Conservation (phyloP, 352 stramenopile species). For the Thalassiosira hispida region DNA sequence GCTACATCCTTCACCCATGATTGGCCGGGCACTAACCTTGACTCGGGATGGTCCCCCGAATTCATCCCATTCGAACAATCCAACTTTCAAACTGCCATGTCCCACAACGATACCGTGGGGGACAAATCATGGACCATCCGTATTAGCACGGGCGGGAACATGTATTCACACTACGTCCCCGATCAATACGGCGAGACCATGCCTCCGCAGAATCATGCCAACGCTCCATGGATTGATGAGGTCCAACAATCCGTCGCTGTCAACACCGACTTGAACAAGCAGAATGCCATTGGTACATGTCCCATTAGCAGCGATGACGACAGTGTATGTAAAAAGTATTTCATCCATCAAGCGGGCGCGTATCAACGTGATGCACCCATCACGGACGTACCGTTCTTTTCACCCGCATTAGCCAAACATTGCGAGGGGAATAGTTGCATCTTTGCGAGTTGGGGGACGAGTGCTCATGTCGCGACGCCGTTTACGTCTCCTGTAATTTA, state of each 20-base stretch:
- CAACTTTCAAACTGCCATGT: constrained; percentile 41
- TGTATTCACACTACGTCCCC: constrained; percentile 30
- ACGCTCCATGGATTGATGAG: constrained; percentile 42
- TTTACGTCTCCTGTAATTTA: constrained; percentile 27
- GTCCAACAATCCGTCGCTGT: constrained; percentile 40
- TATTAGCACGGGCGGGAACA: constrained; percentile 45
- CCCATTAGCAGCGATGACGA: neutral
- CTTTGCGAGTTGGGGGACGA: constrained; percentile 32
- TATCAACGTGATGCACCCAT: constrained; percentile 33
- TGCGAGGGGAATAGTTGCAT: constrained; percentile 22
- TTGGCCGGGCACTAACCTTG: constrained; percentile 16
- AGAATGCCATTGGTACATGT: neutral
- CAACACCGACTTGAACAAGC: constrained; percentile 2
- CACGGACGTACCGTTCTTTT: constrained; percentile 21
- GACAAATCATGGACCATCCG: constrained; percentile 35
- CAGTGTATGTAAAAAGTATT: constrained; percentile 21
- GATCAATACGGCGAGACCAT: constrained; percentile 37
- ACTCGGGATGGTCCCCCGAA: constrained; percentile 23
- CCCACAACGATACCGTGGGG: constrained; percentile 2
- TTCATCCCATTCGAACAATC: constrained; percentile 20
- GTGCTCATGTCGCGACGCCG: constrained; percentile 36
- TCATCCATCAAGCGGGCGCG: constrained; percentile 22
- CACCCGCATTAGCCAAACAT: constrained; percentile 23
- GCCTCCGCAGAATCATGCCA: constrained; percentile 26
- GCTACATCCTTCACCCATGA: constrained; percentile 23